Percentiles rank a stretch among this genome's conserved stretches.
These are phyloP conservation scores for Aurifilum marmelostoma DNA, from an alignment of 2,329 filamentous ascomycete genomes.

Conservation along the genomic window DNA sequence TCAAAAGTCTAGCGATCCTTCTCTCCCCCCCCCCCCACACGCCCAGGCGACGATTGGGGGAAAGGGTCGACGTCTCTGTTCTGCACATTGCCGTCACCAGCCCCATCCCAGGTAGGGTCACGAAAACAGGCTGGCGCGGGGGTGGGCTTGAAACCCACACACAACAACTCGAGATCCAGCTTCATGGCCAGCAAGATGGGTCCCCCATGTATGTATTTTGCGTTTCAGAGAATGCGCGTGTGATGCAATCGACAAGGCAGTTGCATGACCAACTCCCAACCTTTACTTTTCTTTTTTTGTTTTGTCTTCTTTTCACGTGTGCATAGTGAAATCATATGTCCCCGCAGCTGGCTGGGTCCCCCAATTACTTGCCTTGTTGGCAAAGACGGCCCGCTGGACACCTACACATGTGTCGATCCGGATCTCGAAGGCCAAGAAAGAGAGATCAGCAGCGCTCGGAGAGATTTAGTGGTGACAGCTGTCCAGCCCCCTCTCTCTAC, in stretches of 20 bases:
- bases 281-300: no score
- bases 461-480: background rate
- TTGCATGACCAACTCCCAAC: background rate
- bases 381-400: background rate
- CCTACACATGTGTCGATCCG: background rate
- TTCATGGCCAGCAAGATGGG: conserved; percentile 11
- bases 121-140: background rate
- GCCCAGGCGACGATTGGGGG: background rate
- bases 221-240: conserved; percentile 12
- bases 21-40: background rate
- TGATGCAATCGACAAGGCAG: conserved; percentile 2
- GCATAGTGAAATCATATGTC: background rate
- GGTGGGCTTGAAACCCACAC: conserved; percentile 10
- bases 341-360: no score
- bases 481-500: background rate
- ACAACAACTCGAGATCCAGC: conserved; percentile 6
- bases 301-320: no score
- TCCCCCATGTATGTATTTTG: background rate
- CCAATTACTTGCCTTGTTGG: background rate
- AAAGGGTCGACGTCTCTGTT: background rate
- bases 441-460: background rate
- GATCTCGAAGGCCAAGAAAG: background rate
- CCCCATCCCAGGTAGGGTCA: background rate
- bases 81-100: background rate
- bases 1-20: conserved; percentile 2